Conservation (phyloP, 148 eudicot genomes). For the Diospyros kaki region DNA sequence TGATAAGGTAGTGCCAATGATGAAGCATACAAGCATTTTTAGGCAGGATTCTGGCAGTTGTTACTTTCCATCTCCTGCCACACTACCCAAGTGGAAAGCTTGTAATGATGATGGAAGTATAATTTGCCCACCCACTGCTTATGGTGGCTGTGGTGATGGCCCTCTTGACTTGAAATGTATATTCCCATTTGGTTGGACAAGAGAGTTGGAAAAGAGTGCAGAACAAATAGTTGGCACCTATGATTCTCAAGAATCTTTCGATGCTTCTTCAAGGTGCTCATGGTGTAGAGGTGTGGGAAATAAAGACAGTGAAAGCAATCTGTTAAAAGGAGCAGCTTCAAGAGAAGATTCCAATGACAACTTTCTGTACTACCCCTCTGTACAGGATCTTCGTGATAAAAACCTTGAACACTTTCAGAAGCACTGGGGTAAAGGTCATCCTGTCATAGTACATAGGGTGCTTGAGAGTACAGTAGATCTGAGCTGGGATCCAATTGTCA, state of each 20-base stretch:
- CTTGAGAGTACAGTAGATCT: slow-evolving; percentile 31
- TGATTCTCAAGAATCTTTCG: slow-evolving; percentile 32
- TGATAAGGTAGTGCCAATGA: slow-evolving; percentile 20
- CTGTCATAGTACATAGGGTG: slow-evolving; percentile 67
- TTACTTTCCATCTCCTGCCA: slow-evolving; percentile 22
- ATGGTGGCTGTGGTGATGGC: slow-evolving; percentile 72
- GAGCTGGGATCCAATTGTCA: slow-evolving; percentile 69
- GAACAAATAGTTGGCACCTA: slow-evolving; percentile 39
- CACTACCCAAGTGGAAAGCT: slow-evolving; percentile 35
- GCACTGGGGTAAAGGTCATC: slow-evolving; percentile 88
- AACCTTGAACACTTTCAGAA: slow-evolving; percentile 67
- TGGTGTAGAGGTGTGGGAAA: slow-evolving; percentile 31
- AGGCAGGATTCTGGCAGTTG: slow-evolving; percentile 13
- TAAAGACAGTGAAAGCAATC: slow-evolving; percentile 27
- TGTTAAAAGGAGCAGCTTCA: slow-evolving; percentile 40
- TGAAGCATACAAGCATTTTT: slow-evolving; percentile 14
- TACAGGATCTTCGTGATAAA: slow-evolving; percentile 40
- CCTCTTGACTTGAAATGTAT: slow-evolving; percentile 60
- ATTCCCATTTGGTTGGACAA: slow-evolving; percentile 58
- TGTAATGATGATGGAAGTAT: slow-evolving; percentile 39
- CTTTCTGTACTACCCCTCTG: slow-evolving; percentile 51
- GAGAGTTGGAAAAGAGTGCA: slow-evolving; percentile 62
- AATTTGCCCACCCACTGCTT: slow-evolving; percentile 60
- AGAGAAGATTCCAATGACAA: slow-evolving; percentile 52
- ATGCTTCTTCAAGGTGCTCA: slow-evolving; percentile 40